Evolutionary conservation across 441 rosid species (phyloP).

Genomic region (Iberis amara): DNA sequence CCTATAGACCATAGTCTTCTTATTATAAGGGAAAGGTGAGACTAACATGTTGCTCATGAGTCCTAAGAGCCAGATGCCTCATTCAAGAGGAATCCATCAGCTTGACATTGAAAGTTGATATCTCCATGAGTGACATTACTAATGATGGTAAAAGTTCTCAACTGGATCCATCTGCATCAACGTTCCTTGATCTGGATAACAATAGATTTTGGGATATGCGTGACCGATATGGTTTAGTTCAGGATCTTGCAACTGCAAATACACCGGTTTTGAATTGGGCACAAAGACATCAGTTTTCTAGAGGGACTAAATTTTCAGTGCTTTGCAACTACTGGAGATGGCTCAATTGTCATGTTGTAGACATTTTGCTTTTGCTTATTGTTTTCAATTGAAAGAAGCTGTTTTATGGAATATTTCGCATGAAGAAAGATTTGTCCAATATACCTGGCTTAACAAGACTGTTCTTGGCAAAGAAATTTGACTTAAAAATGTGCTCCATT

Average conservation of each 20-base stretch:
- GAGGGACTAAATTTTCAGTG: constrained; percentile 85
- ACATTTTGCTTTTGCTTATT: not conserved
- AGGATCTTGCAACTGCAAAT: constrained; percentile 61
- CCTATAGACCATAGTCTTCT: too few relatives aligned
- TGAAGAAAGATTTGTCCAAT: too few relatives aligned
- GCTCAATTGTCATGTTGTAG: constrained; percentile 8
- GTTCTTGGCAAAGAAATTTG: too few relatives aligned
- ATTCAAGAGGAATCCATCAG: constrained; percentile 71
- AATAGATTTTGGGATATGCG: constrained; percentile 98
- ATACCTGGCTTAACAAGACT: too few relatives aligned
- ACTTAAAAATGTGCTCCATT: too few relatives aligned
- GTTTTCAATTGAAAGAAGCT: constrained; percentile 1
- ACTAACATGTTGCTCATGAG: constrained; percentile 96
- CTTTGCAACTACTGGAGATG: not conserved
- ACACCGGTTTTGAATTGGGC: constrained; percentile 79
- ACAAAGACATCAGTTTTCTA: constrained; percentile 88
- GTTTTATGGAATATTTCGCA: not conserved
- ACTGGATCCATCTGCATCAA: constrained; percentile 88
- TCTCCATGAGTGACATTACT: constrained; percentile 81
- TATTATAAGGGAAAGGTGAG: constrained; percentile 75
- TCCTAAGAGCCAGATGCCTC: constrained; percentile 61
- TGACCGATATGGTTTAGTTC: constrained; percentile 82
- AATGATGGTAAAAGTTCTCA: constrained; percentile 92
- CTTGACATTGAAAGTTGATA: constrained; percentile 84
- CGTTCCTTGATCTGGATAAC: constrained; percentile 87